Evolutionary conservation across 495 filamentous ascomycete genomes (phyloP), one percentile per base, ranked within the genome.

Genomic region (Aspergillus haitiensis): DNA sequence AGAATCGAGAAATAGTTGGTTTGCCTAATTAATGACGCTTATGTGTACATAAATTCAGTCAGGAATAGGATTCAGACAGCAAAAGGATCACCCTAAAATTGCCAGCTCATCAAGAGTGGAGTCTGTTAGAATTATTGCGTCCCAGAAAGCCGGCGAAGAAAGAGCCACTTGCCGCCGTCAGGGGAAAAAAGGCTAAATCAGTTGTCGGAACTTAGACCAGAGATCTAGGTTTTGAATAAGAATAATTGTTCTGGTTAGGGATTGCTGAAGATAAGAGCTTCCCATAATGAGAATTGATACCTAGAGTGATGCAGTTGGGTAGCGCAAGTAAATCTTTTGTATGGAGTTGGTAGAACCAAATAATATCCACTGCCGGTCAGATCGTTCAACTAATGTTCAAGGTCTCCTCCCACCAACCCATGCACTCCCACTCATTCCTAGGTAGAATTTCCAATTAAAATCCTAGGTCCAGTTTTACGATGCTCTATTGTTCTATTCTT

Each of bases 81-180:
- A 27, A 27, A 59, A 45, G 48, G 56, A 52, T 52, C 63, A 51
- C 39, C 45, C 42, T 27, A 61, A 54, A 33, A 35, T 44, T 63
- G 64, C 60, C 64, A 66, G 52, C 64, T 60, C 64, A 66, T 56
- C 57, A 36, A 51, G 47, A 53, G 63, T 61, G 62, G 62, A 46
- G 63, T 59, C 42, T 16, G 42, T 46, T 4, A 46, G 44, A 18
- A 47, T 47, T 47, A 18, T 18, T 47, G 21, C 21, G 1, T 27
- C 21, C 1, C 21, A 27, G 21, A 27, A 27, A 27, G 1, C 21
- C 21, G 21, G 21, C 21, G 21, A 27, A 27, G 21, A 27, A 27
- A 27, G 21, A 27, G 21, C 27, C 44, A 47, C 44, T 10, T 11
- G 15, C 44, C 5, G 2, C 6, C 16, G n/a, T 47, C 44, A n/a